Base-by-base conservation (phyloP, 495 filamentous ascomycete genomes). In the Lentithecium fluviatile region DNA sequence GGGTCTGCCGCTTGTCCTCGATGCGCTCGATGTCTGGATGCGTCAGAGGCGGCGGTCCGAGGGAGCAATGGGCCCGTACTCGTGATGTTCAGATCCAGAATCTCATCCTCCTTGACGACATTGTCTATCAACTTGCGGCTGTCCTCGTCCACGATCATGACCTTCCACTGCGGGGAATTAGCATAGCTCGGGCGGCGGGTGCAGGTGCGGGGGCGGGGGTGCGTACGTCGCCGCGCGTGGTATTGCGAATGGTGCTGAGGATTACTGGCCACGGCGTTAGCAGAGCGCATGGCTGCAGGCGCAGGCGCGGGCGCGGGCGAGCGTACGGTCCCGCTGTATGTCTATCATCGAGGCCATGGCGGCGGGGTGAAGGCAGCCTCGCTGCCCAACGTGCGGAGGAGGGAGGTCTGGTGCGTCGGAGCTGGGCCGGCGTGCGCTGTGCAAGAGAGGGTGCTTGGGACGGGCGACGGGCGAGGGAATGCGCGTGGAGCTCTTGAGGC, bases 21-120 rank as follows among this genome's bases (percentile, higher is more conserved):
- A 98, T 95, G 65, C 83, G 82, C 76, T 96, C 91, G 74, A 97
- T 88, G 74, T 94, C 90, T 96, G 73, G 54, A 58, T 56, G 51
- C 68, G 73, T 73, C 74, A 78, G 66, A 58, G 52, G 59, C 29
- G 13, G 13, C 34, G 1, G 15, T 11, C 26, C 52, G 29, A 25
- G 45, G 32, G 6, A 32, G 15, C 2, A 20, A 26, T 48, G 12
- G 38, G 37, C 23, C 55, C 74, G 52, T 82, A 97, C 93, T 95
- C 55, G 92, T 91, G 70, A 98, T 88, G 71, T 95, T 95, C 73
- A 91, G 81, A 71, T 94, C 92, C 71, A 98, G 86, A 55, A 98
- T 93, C 71, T 96, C 89, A 80, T 97, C 91, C 75, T 96, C 88
- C 63, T 89, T 91, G 68, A 91, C 83, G 23, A 89, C 88, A 80